Percentiles rank a stretch among this genome's conserved stretches.
phyloP scores from a whole-genome alignment of 192 early-diverging fungal genomes.

The Mortierella claussenii region DNA sequence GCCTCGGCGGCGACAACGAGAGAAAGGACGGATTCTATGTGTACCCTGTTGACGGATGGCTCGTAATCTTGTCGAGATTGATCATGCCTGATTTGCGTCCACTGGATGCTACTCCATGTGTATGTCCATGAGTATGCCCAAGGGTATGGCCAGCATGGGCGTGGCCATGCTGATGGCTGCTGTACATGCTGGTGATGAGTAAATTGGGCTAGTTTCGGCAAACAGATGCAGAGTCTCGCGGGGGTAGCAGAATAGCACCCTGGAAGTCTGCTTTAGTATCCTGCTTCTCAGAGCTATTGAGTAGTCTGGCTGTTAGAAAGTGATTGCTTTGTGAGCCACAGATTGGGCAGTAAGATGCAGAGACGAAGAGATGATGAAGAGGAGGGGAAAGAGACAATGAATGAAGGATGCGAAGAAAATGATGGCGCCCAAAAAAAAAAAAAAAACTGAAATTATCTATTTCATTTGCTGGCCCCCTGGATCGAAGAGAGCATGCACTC shows the following conservation, averaged over 20 bases:
- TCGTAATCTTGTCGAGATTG: constrained; percentile 51
- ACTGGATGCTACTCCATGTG: constrained; percentile 2
- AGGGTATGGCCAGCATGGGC: constrained; percentile 6
- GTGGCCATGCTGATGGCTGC: constrained; percentile 20
- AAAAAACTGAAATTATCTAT: neutral
- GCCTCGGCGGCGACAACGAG: too few species aligned
- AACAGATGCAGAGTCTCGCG: neutral
- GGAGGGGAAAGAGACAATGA: neutral
- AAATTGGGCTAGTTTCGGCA: neutral
- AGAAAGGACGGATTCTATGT: too few species aligned
- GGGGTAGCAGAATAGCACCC: too few species aligned
- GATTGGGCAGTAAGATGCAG: neutral
- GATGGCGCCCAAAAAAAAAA: neutral
- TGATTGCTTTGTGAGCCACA: neutral
- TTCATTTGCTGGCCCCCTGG: too few species aligned
- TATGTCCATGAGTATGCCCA: constrained; percentile 17
- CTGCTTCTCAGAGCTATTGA: too few species aligned
- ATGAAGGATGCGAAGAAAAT: neutral
- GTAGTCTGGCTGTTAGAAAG: too few species aligned
- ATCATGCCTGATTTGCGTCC: constrained; percentile 50
- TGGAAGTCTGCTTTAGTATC: too few species aligned
- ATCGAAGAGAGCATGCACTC: too few species aligned
- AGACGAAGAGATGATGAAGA: neutral
- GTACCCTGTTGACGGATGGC: constrained; percentile 43
- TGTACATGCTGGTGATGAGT: constrained; percentile 18